Evolutionary conservation across 108 stramenopile species (phyloP).

Genomic region (Pseudonitzschia multiseries): DNA sequence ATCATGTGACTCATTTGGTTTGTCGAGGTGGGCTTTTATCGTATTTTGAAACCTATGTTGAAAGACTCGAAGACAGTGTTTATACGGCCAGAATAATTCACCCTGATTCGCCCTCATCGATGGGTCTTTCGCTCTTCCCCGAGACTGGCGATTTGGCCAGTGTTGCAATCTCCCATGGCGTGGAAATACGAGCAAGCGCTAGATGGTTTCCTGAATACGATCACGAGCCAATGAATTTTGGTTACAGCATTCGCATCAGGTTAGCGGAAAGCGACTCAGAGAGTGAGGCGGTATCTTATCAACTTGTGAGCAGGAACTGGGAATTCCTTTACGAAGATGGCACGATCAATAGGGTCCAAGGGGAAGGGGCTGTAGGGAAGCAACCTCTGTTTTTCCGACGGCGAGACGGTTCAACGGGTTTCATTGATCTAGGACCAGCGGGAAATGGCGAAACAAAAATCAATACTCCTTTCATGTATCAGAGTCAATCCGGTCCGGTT

Average conservation of each 20-base stretch:
- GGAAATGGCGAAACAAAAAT: not conserved
- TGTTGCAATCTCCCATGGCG: slow-evolving; percentile 6
- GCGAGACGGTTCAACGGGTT: not conserved
- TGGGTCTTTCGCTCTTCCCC: slow-evolving; percentile 16
- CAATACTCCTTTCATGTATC: slow-evolving; percentile 15
- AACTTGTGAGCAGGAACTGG: slow-evolving; percentile 17
- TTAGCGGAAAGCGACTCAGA: not conserved
- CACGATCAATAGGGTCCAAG: slow-evolving; percentile 4
- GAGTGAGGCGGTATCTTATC: slow-evolving; percentile 1
- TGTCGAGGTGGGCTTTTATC: slow-evolving; percentile 13
- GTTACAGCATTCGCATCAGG: slow-evolving; percentile 22
- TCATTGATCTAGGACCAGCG: slow-evolving; percentile 18
- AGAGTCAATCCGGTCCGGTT: slow-evolving; percentile 24
- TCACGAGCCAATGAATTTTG: slow-evolving; percentile 16
- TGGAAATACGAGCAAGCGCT: slow-evolving; percentile 25
- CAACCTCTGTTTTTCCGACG: slow-evolving; percentile 17
- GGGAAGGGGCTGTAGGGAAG: slow-evolving; percentile 19
- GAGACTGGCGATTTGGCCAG: slow-evolving; percentile 9
- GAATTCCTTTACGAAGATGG: slow-evolving; percentile 22
- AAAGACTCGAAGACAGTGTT: slow-evolving; percentile 8
- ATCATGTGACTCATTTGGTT: not conserved
- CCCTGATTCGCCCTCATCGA: slow-evolving; percentile 6
- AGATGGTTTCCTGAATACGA: slow-evolving; percentile 20
- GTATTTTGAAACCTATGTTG: slow-evolving; percentile 17
- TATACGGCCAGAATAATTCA: slow-evolving; percentile 5